phyloP scores from a whole-genome alignment of 495 filamentous ascomycete genomes.

The Penicillium paxilli region DNA sequence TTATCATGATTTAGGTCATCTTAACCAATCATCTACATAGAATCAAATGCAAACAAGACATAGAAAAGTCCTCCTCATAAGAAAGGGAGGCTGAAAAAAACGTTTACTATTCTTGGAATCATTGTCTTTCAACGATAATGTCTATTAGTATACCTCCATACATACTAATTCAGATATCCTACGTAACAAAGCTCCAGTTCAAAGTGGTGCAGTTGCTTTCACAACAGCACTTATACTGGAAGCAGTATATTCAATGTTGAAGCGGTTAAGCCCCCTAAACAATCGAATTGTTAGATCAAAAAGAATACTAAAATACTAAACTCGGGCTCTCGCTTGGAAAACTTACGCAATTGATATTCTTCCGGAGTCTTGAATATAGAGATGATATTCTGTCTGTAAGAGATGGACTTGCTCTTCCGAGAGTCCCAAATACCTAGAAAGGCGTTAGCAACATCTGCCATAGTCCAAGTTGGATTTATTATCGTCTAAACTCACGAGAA shows the following conservation, averaged over 20 bases:
- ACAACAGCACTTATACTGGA: slow-evolving; percentile 12
- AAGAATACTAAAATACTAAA: too few species aligned
- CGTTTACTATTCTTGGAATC: too few species aligned
- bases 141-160: too few species aligned
- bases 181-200: too few species aligned
- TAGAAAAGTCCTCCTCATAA: too few species aligned
- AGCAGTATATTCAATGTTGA: slow-evolving; percentile 12
- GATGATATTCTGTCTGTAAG: slow-evolving; percentile 8
- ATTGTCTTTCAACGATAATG: too few species aligned
- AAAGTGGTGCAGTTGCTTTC: slow-evolving; percentile 10
- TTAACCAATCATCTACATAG: too few species aligned
- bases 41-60: too few species aligned
- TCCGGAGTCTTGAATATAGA: slow-evolving; percentile 16
- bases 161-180: too few species aligned
- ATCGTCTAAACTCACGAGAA: slow-evolving; percentile 14
- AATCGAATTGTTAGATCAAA: background rate
- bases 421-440: slow-evolving; percentile 12
- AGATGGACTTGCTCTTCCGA: slow-evolving; percentile 14
- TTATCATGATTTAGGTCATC: too few species aligned
- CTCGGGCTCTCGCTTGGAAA: too few species aligned
- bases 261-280: slow-evolving; percentile 12
- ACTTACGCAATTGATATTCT: slow-evolving; percentile 21
- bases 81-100: too few species aligned
- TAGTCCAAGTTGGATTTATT: background rate
- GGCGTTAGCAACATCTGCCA: slow-evolving; percentile 2